phyloP scores from a whole-genome alignment of 176 grass and related monocot species.

The Cenchrus purpureus region DNA sequence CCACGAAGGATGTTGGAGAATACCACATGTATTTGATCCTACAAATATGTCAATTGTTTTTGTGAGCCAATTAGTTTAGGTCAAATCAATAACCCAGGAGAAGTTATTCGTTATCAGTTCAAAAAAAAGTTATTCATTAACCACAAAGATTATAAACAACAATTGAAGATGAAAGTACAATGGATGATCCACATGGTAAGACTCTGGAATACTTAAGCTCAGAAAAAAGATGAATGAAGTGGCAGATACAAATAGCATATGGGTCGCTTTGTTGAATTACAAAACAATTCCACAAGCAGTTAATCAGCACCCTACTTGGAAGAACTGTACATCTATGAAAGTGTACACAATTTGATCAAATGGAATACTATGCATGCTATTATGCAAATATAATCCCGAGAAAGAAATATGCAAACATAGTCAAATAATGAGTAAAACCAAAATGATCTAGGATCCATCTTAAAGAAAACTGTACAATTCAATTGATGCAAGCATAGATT shows the following conservation, averaged over 20 bases:
- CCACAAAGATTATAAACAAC: neutral
- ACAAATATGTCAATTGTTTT: slow-evolving; percentile 17
- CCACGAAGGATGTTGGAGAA: slow-evolving; percentile 82
- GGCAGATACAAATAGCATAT: neutral
- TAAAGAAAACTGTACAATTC: neutral
- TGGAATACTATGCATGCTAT: too few species aligned
- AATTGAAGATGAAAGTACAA: neutral
- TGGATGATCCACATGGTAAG: slow-evolving; percentile 1
- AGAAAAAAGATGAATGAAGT: too few species aligned
- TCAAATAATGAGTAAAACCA: slow-evolving; percentile 24
- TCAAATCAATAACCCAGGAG: slow-evolving; percentile 1
- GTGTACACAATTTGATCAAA: neutral
- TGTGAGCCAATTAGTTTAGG: neutral
- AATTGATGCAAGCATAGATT: slow-evolving; percentile 1
- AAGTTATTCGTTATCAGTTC: too few species aligned
- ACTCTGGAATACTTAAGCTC: neutral
- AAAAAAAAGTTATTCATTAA: neutral
- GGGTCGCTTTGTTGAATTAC: neutral
- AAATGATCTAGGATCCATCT: neutral
- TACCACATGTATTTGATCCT: slow-evolving; percentile 83
- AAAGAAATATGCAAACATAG: neutral
- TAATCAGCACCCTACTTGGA: slow-evolving; percentile 19
- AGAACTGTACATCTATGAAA: neutral
- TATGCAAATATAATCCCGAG: neutral
- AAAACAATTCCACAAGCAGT: neutral